These are phyloP conservation scores for Oropetium thomaeum DNA, from an alignment of 176 grass and related monocot genomes.

Conservation along the genomic window DNA sequence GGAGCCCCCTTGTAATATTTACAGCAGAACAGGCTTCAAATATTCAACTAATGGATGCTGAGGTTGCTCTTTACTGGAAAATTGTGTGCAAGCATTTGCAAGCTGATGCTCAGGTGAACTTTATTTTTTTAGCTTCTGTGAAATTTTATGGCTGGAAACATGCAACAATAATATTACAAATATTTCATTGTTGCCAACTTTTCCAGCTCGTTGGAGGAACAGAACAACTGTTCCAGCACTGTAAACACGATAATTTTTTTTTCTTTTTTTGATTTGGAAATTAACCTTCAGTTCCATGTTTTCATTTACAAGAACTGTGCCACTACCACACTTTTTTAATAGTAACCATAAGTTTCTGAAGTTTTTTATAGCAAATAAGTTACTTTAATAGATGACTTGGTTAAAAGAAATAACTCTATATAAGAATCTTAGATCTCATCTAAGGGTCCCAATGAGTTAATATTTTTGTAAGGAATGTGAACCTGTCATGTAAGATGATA, in stretches of 20 bases:
- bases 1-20: neutral
- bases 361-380: neutral
- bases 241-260: neutral
- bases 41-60: slow-evolving; percentile 77
- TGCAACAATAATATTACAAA: slow-evolving; percentile 12
- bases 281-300: neutral
- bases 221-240: slow-evolving; percentile 1
- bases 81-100: slow-evolving; percentile 81
- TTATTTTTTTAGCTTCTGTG: slow-evolving; percentile 12
- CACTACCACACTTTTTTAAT: neutral
- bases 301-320: neutral
- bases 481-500: neutral
- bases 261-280: slow-evolving; percentile 2
- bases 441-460: neutral
- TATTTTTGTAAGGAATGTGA: neutral
- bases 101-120: slow-evolving; percentile 87
- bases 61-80: slow-evolving; percentile 93
- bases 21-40: slow-evolving; percentile 45
- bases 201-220: too few relatives aligned
- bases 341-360: neutral
- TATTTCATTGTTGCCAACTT: slow-evolving; percentile 20
- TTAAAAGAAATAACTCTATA: slow-evolving; percentile 1
- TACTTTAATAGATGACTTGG: neutral
- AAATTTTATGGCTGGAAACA: neutral
- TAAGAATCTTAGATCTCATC: neutral